phyloP scores from a whole-genome alignment of 192 early-diverging fungal species.

The Coemansia sp. region DNA sequence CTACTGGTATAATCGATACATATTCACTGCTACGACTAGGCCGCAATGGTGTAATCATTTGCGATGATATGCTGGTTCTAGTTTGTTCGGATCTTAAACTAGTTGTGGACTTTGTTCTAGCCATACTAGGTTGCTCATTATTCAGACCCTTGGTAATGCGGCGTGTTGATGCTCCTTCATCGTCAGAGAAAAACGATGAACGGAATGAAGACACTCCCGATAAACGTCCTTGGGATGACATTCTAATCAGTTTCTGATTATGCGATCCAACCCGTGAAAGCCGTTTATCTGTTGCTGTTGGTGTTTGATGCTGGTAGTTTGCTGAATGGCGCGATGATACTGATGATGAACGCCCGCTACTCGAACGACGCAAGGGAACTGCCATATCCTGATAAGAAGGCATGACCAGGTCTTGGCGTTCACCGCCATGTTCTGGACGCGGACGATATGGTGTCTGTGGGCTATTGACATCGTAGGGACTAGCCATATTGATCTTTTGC shows the following conservation, averaged over 20 bases:
- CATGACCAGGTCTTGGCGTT: conserved; percentile 26
- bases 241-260: conserved; percentile 13
- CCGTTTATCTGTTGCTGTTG: neutral
- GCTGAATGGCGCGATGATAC: neutral
- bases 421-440: conserved; percentile 42
- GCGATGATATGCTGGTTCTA: too few species aligned
- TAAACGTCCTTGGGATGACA: conserved; percentile 8
- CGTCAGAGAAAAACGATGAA: conserved; percentile 47
- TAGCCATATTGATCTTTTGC: conserved; percentile 8
- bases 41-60: conserved; percentile 5
- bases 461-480: conserved; percentile 41
- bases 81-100: too few species aligned
- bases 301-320: too few species aligned
- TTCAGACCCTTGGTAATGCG: conserved; percentile 5
- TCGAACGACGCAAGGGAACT: conserved; percentile 38
- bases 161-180: conserved; percentile 10
- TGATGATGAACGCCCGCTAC: conserved; percentile 5
- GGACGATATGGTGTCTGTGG: conserved; percentile 48
- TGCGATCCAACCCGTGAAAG: conserved; percentile 1
- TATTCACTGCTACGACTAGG: conserved; percentile 23
- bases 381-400: conserved; percentile 38
- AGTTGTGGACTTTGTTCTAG: too few species aligned
- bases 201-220: conserved; percentile 39
- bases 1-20: conserved; percentile 35
- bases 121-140: too few species aligned